Evolutionary conservation across 2,329 filamentous ascomycete species (phyloP).

Genomic region (Teratosphaeria gauchensis): DNA sequence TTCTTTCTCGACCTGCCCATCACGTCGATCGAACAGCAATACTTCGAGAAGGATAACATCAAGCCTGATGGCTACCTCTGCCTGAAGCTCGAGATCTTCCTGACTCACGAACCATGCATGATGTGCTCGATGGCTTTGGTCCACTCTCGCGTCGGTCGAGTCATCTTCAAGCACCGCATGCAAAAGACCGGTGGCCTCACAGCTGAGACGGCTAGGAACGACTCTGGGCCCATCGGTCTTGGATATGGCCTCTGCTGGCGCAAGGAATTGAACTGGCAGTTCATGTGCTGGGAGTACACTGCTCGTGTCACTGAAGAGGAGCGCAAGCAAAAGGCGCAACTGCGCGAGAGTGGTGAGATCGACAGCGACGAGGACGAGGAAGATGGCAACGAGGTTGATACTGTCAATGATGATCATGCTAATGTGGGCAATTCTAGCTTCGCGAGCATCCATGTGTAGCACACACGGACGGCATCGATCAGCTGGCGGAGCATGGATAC

Average conservation of each 20-base stretch:
- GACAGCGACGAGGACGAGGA: conserved; percentile 3
- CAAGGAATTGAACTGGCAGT: conserved; percentile 74
- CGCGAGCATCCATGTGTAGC: conserved; percentile 28
- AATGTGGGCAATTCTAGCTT: conserved; percentile 24
- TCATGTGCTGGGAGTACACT: conserved; percentile 64
- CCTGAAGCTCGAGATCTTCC: conserved; percentile 84
- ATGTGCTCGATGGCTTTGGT: conserved; percentile 96
- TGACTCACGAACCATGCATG: conserved; percentile 90
- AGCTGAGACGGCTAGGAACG: conserved; percentile 48
- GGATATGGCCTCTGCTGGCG: conserved; percentile 57
- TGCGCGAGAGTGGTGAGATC: background rate
- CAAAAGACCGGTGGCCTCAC: conserved; percentile 71
- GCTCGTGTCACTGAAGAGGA: conserved; percentile 6
- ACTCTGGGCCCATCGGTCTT: conserved; percentile 27
- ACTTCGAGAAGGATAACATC: conserved; percentile 56
- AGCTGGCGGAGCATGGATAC: conserved; percentile 16
- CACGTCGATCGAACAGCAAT: conserved; percentile 53
- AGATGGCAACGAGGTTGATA: background rate
- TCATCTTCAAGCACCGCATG: conserved; percentile 74
- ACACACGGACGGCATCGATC: conserved; percentile 21
- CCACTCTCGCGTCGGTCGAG: conserved; percentile 81
- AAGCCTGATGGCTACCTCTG: conserved; percentile 80
- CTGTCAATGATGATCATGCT: conserved; percentile 13
- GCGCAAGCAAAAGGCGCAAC: background rate
- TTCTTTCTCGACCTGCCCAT: conserved; percentile 61